Percentiles rank a stretch among this genome's conserved stretches.
phyloP scores from a whole-genome alignment of 306 rosid genomes.

The Ziziphus jujuba region DNA sequence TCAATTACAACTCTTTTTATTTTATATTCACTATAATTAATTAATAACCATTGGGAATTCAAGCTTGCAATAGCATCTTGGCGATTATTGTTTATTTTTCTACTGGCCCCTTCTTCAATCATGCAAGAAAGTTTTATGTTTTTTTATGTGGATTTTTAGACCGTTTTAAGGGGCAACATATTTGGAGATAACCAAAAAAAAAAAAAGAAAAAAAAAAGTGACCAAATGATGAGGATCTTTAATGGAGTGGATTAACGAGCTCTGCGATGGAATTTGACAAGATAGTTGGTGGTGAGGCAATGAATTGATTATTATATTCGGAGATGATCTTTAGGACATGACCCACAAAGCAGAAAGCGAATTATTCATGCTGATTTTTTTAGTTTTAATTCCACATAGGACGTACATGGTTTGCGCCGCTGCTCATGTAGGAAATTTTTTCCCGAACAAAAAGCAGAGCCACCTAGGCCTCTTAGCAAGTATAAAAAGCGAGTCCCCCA shows the following conservation, averaged over 20 bases:
- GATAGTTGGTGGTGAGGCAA: too few relatives aligned
- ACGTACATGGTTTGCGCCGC: too few relatives aligned
- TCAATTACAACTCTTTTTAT: not conserved
- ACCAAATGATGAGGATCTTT: not conserved
- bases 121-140: too few relatives aligned
- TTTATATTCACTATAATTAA: too few relatives aligned
- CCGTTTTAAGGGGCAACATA: not conserved
- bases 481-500: not conserved
- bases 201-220: not conserved
- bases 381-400: not conserved
- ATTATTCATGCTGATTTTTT: not conserved
- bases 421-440: not conserved
- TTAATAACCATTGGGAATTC: not conserved
- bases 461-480: not conserved
- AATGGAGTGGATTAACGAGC: too few relatives aligned
- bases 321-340: not conserved
- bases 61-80: too few relatives aligned
- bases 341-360: constrained; percentile 18
- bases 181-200: not conserved
- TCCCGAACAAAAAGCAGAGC: not conserved
- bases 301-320: not conserved
- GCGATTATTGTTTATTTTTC: too few relatives aligned
- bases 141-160: too few relatives aligned
- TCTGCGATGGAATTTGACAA: not conserved
- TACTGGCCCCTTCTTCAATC: too few relatives aligned